phyloP scores from a whole-genome alignment of 371 early-diverging fungal genomes.

The Neoconidiobolus thromboides region DNA sequence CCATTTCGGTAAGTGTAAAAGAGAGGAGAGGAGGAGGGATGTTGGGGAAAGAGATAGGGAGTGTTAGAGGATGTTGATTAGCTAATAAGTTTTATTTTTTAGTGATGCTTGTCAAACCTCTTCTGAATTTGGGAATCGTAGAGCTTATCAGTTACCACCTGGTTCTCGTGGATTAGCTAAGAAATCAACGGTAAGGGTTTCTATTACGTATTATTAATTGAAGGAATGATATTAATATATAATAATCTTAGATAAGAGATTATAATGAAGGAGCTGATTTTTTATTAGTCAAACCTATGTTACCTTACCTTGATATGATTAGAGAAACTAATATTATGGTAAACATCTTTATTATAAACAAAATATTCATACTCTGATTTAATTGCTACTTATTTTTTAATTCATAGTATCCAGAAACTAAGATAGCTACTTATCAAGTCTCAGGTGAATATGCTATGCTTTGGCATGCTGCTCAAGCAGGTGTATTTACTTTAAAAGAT shows the following conservation, averaged over 20 bases:
- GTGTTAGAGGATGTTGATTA: background rate
- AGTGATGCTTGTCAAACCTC: constrained; percentile 85
- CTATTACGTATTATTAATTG: background rate
- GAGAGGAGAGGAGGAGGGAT: no score
- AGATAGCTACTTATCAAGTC: constrained; percentile 79
- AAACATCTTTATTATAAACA: no score
- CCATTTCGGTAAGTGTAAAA: constrained; percentile 65
- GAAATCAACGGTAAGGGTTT: constrained; percentile 41
- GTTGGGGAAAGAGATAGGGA: no score
- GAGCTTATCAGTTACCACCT: constrained; percentile 85
- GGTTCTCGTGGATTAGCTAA: constrained; percentile 74
- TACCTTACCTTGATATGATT: constrained; percentile 86
- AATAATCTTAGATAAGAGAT: constrained; percentile 36
- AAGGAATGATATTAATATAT: background rate
- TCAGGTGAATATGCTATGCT: constrained; percentile 93
- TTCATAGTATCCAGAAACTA: constrained; percentile 25
- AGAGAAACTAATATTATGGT: constrained; percentile 67
- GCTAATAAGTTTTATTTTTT: background rate
- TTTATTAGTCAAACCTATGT: constrained; percentile 92
- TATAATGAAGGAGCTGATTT: constrained; percentile 89
- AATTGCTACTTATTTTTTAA: no score
- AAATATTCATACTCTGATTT: no score
- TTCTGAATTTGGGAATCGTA: constrained; percentile 79
- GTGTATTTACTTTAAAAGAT: constrained; percentile 65
- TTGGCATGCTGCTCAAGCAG: constrained; percentile 68